Evolutionary conservation across 176 grass and related monocot genomes (phyloP).

Genomic region (Dactylis glomerata): DNA sequence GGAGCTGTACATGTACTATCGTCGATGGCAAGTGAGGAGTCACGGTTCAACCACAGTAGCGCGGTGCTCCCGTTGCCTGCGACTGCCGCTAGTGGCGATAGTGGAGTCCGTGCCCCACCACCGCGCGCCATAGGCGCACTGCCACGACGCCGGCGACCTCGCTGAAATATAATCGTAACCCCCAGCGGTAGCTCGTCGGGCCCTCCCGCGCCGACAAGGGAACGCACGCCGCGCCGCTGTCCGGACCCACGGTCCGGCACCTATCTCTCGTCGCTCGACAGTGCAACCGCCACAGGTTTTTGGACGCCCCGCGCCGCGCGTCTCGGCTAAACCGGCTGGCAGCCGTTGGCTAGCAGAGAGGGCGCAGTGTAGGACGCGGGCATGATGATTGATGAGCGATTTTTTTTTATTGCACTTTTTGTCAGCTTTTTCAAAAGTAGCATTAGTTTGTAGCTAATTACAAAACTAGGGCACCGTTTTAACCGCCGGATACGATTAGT

Average conservation of each 20-base stretch:
- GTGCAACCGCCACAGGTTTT: background rate
- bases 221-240: conserved; percentile 33
- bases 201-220: conserved; percentile 35
- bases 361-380: background rate
- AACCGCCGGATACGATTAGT: too few relatives aligned
- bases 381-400: conserved; percentile 38
- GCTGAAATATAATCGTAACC: background rate
- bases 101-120: conserved; percentile 4
- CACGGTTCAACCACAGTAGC: conserved; percentile 1
- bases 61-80: background rate
- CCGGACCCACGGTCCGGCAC: conserved; percentile 1
- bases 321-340: background rate
- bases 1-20: background rate
- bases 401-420: too few relatives aligned
- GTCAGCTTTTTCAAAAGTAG: too few relatives aligned
- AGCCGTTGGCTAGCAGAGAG: background rate
- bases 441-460: too few relatives aligned
- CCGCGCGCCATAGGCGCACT: background rate
- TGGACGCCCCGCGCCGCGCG: background rate
- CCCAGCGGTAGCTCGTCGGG: background rate
- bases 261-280: background rate
- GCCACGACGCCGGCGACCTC: conserved; percentile 8
- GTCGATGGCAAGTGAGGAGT: conserved; percentile 32
- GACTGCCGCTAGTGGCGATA: background rate
- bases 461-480: too few relatives aligned